phyloP scores from a whole-genome alignment of 1,284 basidiomycete species.

The Volvariella surrecta region DNA sequence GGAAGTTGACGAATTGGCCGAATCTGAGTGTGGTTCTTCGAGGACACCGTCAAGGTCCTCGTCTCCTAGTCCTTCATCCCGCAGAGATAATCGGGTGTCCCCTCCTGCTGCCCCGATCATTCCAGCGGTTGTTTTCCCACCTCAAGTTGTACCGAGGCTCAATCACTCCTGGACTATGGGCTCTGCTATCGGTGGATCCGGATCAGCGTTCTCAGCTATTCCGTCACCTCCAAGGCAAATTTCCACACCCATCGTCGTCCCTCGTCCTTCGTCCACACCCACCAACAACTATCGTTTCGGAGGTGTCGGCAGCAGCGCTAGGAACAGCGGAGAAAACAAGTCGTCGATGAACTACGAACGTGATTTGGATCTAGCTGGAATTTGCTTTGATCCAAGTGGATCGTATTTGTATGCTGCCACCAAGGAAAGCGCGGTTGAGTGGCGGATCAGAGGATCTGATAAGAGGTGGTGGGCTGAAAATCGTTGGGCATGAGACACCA shows the following conservation, averaged over 20 bases:
- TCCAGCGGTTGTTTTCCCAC: constrained; percentile 10
- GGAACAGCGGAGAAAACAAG: constrained; percentile 1
- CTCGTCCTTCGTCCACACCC: no score
- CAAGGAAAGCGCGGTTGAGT: constrained; percentile 54
- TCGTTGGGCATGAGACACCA: constrained; percentile 25
- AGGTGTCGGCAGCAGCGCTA: no score
- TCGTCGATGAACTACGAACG: constrained; percentile 18
- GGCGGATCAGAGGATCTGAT: constrained; percentile 50
- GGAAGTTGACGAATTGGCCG: constrained; percentile 14
- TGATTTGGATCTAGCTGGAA: constrained; percentile 61
- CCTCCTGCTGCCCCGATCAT: neutral
- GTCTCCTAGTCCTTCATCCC: constrained; percentile 7
- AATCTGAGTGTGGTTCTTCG: constrained; percentile 5
- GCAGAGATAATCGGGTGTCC: neutral
- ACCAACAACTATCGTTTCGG: no score
- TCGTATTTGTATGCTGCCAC: constrained; percentile 61
- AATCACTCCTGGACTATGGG: no score
- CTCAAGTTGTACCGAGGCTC: no score
- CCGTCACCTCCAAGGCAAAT: no score
- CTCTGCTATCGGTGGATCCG: no score
- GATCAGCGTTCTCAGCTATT: no score
- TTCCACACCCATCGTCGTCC: neutral
- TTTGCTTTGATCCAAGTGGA: constrained; percentile 68
- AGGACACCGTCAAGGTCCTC: constrained; percentile 11
- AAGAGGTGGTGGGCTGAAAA: constrained; percentile 51